Evolutionary conservation across 441 rosid genomes (phyloP), one percentile per base, ranked within the genome.

Genomic region (Populus tomentosa): DNA sequence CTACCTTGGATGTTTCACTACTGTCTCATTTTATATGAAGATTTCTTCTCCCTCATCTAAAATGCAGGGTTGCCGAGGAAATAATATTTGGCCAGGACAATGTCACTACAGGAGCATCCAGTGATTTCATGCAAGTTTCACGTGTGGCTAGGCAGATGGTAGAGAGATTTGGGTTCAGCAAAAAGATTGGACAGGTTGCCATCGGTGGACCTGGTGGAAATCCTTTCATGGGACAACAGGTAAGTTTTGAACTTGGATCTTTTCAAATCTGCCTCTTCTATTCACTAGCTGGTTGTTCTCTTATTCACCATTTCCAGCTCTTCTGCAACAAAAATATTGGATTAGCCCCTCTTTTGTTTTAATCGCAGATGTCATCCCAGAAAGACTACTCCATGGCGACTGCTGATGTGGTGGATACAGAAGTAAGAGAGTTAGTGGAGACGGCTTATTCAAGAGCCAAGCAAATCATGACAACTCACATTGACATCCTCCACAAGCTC

Each of bases 371-470:
- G 98, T 91, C 97, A 46, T 86, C 95, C 21, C 98, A 94, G 85
- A 94, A 94, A 81, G 98, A 94, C 81, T 94, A 94, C 86, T 94
- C 98, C 8, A 94, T 94, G 98, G 98, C 97, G 26, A 94, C 98
- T 9, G 97, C 98, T 0, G 98, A 94, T 75, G 84, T 94, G 68
- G 98, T 94, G 72, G 98, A 94, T 80, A 85, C 94, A 0, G 98
- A 94, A 81, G 98, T 94, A 30, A 89, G 97, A 80, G 95, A 87
- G 75, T 86, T 94, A 11, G 98, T 92, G 53, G 97, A 94, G 82
- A 87, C 61, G 50, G 97, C 98, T 4, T 94, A 94, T 65, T 4
- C 79, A 21, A 88, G 97, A 77, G 98, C 98, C 6, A 92, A 69
- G 69, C 71, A 89, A 84, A 90, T 94, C 79, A 80, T 92, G 66